Percentiles rank a stretch among this genome's conserved stretches.
phyloP scores from a whole-genome alignment of 805 yeast species.

The Ogataea nakhonphanomensis region DNA sequence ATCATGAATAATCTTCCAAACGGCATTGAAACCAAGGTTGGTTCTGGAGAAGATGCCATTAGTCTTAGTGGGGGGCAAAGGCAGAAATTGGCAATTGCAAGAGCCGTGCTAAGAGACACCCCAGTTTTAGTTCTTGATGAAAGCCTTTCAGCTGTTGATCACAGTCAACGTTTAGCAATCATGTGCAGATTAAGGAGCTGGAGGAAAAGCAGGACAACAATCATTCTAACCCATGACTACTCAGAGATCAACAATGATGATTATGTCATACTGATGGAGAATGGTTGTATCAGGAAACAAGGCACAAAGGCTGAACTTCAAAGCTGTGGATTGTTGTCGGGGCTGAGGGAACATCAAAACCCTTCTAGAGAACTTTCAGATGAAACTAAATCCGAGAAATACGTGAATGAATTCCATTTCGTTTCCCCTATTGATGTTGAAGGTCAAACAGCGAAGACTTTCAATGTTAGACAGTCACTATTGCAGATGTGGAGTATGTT shows the following conservation, averaged over 20 bases:
- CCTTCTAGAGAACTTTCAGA: too few species aligned
- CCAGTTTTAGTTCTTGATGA: constrained; percentile 84
- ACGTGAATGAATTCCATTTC: not conserved
- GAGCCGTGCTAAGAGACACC: constrained; percentile 72
- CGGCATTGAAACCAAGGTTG: constrained; percentile 53
- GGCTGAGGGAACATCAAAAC: too few species aligned
- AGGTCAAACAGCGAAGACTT: too few species aligned
- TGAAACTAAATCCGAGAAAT: not conserved
- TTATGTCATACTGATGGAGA: constrained; percentile 47
- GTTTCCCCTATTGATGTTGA: constrained; percentile 7
- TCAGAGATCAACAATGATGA: constrained; percentile 56
- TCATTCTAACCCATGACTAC: constrained; percentile 77
- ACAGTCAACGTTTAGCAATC: constrained; percentile 41
- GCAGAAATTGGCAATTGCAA: constrained; percentile 79
- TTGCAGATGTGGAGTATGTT: constrained; percentile 10
- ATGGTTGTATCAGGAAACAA: constrained; percentile 11
- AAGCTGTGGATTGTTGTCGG: too few species aligned
- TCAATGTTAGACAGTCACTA: not conserved
- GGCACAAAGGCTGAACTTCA: constrained; percentile 2
- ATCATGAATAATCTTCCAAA: constrained; percentile 47
- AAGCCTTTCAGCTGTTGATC: constrained; percentile 78
- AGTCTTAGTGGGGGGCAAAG: constrained; percentile 86
- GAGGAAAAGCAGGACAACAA: constrained; percentile 70
- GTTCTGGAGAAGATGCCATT: constrained; percentile 36
- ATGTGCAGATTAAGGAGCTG: constrained; percentile 50